Conservation (phyloP, 352 stramenopile species). For the Paralagenidium karlingii region DNA sequence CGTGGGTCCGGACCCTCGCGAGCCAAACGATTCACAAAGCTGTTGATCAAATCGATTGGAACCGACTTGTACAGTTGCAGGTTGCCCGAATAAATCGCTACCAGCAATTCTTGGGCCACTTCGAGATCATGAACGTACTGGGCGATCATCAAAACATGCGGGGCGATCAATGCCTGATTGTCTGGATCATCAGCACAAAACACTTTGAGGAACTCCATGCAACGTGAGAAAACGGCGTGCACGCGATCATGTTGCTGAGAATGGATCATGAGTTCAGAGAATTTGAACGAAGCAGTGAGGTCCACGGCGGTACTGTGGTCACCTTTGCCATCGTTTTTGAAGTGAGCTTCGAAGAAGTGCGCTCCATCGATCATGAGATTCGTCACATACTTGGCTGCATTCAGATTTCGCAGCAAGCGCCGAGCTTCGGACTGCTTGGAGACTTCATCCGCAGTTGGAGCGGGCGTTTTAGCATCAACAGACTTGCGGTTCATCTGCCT, state of each 20-base stretch:
- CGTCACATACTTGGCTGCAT: conserved; percentile 37
- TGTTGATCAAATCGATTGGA: conserved; percentile 41
- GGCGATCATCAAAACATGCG: conserved; percentile 33
- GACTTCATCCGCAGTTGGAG: conserved; percentile 3
- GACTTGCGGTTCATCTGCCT: not conserved
- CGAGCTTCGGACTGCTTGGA: conserved; percentile 24
- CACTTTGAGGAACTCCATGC: conserved; percentile 36
- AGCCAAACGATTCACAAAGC: conserved; percentile 28
- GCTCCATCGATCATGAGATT: conserved; percentile 55
- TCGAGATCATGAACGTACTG: conserved; percentile 38
- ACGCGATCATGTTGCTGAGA: conserved; percentile 39
- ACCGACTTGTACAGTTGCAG: conserved; percentile 29
- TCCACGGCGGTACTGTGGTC: not conserved
- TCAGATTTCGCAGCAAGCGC: conserved; percentile 42
- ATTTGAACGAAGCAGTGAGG: conserved; percentile 6
- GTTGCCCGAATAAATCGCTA: conserved; percentile 40
- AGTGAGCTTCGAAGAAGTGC: conserved; percentile 53
- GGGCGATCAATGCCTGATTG: conserved; percentile 31
- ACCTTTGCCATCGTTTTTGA: conserved; percentile 10
- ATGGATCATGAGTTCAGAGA: conserved; percentile 13
- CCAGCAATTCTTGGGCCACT: conserved; percentile 40
- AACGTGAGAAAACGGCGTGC: conserved; percentile 30
- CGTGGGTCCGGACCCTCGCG: conserved; percentile 24
- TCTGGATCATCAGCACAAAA: conserved; percentile 34
- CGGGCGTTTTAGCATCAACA: not conserved